Evolutionary conservation across 768 basidiomycete species (phyloP), one percentile per base, ranked within the genome.

Genomic region (Hygrocybe coccinea): DNA sequence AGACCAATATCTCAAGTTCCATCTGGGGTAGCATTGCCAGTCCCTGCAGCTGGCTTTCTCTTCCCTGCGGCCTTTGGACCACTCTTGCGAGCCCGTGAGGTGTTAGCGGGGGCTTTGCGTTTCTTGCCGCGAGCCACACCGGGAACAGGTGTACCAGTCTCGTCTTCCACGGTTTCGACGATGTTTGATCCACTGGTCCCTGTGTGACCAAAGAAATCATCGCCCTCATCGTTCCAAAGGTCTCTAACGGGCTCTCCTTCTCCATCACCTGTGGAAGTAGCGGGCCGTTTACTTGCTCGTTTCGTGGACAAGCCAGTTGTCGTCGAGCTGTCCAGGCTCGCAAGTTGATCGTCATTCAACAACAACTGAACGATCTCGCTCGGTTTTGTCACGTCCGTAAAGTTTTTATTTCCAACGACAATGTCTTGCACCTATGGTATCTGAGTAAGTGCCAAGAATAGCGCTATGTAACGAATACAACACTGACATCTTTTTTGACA

Each of bases 281-380:
- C 52, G 69, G 70, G 17, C 65, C 59, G 60, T 41, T 62, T 66
- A 15, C 59, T 62, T 22, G 65, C 54, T 25, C 67, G 60, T 17
- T 63, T 61, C 29, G 62, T 65, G 12, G 81, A 67, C 33, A 78
- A 60, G 33, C 67, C 65, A 43, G 70, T 35, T 14, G 71, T 57
- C n/a, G 69, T 71, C 8, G 81, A 71, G 9, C 76, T 74, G 56
- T 83, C 83, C 37, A 91, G 71, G 45, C 79, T 82, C 2, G 87
- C 91, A 14, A 97, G 71, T 64, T 98, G 95, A 62, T 97, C 93
- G 63, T 97, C 95, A 64, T 93, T 95, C 64, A 99, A 80, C 49
- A 99, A 76, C 44, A 99, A 71, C 58, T 94, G 93, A 14, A 95
- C 95, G 53, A 99, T 97, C 69, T 99, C 97, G 72, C 91, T 95